Evolutionary conservation across 768 basidiomycete species (phyloP), one percentile per base, ranked within the genome.

Genomic region (Suillus plorans): DNA sequence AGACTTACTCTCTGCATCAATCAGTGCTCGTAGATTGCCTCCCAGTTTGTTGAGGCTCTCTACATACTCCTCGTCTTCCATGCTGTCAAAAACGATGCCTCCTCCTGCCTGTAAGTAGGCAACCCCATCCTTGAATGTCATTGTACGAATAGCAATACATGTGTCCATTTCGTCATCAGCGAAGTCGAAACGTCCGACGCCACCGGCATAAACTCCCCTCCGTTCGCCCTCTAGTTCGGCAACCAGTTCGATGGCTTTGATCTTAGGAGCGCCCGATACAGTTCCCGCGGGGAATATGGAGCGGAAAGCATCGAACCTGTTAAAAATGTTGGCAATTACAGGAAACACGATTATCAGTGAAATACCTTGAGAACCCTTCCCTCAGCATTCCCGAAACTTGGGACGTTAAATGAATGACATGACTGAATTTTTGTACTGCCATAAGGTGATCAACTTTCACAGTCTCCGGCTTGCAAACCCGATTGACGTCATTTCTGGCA

Each of bases 281-380:
- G 97, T 99, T 0, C 97, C 97, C 20, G 97, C 96, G 2, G 97
- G 97, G 82, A 99, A 99, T 68, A 99, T 99, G 28, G 97, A 98
- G 12, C 97, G 88, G 85, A 99, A 99, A 0, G 97, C 97, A 74
- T 99, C 97, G 72, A 98, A 99, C 68, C 96, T 96, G 69, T 25
- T 60, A 62, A 22, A 63, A 66, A 20, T 2, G 64, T 63, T 28
- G 66, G 22, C 63, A 62, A 14, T 34, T 63, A 52, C 31, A 18
- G 20, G 8, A 5, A 41, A 45, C 14, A 44, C 22, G 64, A 28
- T 18, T 4, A 59, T 42, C 13, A 36, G 42, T 39, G 18, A 67
- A 78, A 60, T 63, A 95, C 96, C 97, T 87, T 14, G 89, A 94
- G 75, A 90, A 82, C 25, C 88, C 95, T 47, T 90, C 86, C 37